Evolutionary conservation across 2,329 filamentous ascomycete species (phyloP).

Genomic region (Septoria petroselini): DNA sequence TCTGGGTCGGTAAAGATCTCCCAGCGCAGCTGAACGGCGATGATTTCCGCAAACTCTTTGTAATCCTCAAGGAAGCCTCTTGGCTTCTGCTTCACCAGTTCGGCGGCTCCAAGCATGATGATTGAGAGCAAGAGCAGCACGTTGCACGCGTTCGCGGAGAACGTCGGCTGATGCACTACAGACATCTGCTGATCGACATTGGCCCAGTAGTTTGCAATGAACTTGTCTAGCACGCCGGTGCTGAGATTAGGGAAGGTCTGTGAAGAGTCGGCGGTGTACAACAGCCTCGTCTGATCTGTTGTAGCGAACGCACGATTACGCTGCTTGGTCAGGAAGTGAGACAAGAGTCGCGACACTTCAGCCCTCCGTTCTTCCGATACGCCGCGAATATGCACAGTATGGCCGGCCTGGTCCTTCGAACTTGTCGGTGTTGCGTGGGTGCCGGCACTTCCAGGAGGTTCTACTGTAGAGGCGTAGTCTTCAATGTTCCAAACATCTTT

Average conservation of each 20-base stretch:
- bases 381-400: background rate
- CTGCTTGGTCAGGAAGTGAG: slow-evolving; percentile 16
- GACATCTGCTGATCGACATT: slow-evolving; percentile 89
- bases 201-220: slow-evolving; percentile 86
- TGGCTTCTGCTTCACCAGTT: slow-evolving; percentile 75
- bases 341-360: slow-evolving; percentile 11
- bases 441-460: slow-evolving; percentile 6
- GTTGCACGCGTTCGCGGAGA: slow-evolving; percentile 76
- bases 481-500: slow-evolving; percentile 26
- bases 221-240: slow-evolving; percentile 86
- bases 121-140: slow-evolving; percentile 78
- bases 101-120: slow-evolving; percentile 85
- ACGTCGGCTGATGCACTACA: slow-evolving; percentile 88
- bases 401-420: background rate
- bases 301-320: slow-evolving; percentile 7
- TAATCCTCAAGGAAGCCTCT: slow-evolving; percentile 69
- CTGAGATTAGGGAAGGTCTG: slow-evolving; percentile 57
- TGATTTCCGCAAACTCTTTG: slow-evolving; percentile 76
- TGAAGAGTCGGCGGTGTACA: slow-evolving; percentile 14
- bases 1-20: slow-evolving; percentile 86
- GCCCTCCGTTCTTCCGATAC: slow-evolving; percentile 14
- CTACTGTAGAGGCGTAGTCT: slow-evolving; percentile 10
- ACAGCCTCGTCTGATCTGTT: slow-evolving; percentile 11
- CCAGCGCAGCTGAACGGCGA: slow-evolving; percentile 87
- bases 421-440: slow-evolving; percentile 10